Percentiles rank a stretch among this genome's conserved stretches.
Evolutionary conservation across 192 early-diverging fungal species (phyloP).

Genomic region (Linnemannia exigua): DNA sequence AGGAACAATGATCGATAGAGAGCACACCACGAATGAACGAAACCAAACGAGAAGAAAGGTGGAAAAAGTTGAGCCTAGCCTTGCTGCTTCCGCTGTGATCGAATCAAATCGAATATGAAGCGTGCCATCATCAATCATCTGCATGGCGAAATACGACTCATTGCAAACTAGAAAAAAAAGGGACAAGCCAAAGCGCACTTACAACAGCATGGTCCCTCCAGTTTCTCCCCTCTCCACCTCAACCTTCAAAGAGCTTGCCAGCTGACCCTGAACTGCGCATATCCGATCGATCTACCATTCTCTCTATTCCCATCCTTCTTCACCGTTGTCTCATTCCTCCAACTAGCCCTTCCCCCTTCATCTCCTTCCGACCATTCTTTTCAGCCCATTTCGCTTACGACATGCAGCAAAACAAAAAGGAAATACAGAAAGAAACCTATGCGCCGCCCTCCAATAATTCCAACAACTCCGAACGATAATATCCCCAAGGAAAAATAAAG

Average conservation of each 20-base stretch:
- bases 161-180: background rate
- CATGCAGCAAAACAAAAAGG: background rate
- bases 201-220: background rate
- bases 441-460: background rate
- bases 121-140: background rate
- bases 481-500: background rate
- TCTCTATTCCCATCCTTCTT: background rate
- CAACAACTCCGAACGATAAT: background rate
- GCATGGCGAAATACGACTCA: background rate
- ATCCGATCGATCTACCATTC: background rate
- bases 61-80: background rate
- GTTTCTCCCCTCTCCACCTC: background rate
- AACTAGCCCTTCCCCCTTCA: background rate
- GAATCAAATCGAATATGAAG: background rate
- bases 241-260: background rate
- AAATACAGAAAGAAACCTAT: background rate
- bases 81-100: background rate
- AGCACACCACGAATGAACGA: background rate
- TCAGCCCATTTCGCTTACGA: background rate
- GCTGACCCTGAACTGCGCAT: slow-evolving; percentile 5
- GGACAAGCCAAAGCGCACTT: background rate
- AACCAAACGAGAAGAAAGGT: background rate
- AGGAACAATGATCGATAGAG: background rate
- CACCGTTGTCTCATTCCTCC: background rate
- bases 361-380: background rate